Evolutionary conservation across 306 rosid species (phyloP), one percentile per base, ranked within the genome.

Genomic region (Sindora glabra): DNA sequence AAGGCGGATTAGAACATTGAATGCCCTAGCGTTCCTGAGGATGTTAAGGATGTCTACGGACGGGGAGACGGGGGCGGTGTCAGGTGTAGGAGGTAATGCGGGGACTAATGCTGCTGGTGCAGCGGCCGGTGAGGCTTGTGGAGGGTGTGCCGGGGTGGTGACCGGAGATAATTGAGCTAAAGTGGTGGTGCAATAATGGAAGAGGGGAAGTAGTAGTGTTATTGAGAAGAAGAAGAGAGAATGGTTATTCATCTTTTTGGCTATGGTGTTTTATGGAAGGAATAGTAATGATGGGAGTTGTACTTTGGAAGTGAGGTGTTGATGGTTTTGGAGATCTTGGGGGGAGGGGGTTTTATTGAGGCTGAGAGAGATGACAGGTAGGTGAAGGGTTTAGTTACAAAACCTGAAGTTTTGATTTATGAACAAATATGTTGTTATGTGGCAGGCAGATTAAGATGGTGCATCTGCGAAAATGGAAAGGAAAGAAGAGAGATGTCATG

Each of bases 1-100:
- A 19, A 86, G 74, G 24, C 87, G 84, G 44, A 83, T 68, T 29
- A 86, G 62, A 40, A 71, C 40, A 44, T 62, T 69, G 75, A 73
- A 86, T 0, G 70, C 60, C 12, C 80, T 76, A 0, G 82, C 78
- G 21, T 64, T 72, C 23, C 52, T 78, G 0, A 86, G 67, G 52
- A 86, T 76, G 66, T 69, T 72, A 6, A 50, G 59, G 16, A 83
- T 67, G 60, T 83, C 81, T 0, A 53, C 50, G 13, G 78, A 5
- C 13, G 16, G 0, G 8, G 58, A 12, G 26, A 25, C 29, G 0
- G 64, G 50, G 33, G 72, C 16, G 44, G 6, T 25, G 51, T 58
- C 48, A 2, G 41, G n/a, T n/a, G n/a, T 63, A 10, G 76, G 71
- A 23, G 80, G 70, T 39, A 47, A 15, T 61, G 63, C 34, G 3